A percentile compares a stretch with the other conserved stretches of the same genome.
Conservation (phyloP, 495 filamentous ascomycete genomes). For the Daldinia loculata region DNA sequence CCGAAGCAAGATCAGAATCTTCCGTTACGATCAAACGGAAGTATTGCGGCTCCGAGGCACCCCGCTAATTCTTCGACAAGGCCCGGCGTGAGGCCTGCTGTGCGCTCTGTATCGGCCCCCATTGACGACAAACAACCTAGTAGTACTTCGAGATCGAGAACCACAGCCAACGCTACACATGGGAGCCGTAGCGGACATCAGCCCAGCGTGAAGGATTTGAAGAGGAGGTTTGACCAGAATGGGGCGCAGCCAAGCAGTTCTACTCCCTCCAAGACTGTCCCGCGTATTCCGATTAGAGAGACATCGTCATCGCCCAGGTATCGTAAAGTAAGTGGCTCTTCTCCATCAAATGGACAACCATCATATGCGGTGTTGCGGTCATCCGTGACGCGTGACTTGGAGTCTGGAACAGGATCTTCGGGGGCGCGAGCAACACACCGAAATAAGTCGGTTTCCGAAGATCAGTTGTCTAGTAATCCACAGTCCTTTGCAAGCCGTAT, state of each 20-base stretch:
- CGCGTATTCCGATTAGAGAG: slow-evolving; percentile 48
- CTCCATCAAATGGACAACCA: slow-evolving; percentile 44
- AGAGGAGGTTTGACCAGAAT: slow-evolving; percentile 62
- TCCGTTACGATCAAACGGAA: slow-evolving; percentile 47
- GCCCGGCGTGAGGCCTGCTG: slow-evolving; percentile 43
- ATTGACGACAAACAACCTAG: slow-evolving; percentile 50
- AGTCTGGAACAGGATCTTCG: slow-evolving; percentile 41
- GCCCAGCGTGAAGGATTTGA: slow-evolving; percentile 64
- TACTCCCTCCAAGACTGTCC: slow-evolving; percentile 45
- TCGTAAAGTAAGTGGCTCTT: slow-evolving; percentile 42
- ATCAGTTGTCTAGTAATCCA: slow-evolving; percentile 56
- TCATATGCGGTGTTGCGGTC: slow-evolving; percentile 50
- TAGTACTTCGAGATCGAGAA: slow-evolving; percentile 43
- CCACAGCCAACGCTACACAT: slow-evolving; percentile 38
- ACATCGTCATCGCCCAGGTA: slow-evolving; percentile 39
- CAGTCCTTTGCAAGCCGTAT: slow-evolving; percentile 64
- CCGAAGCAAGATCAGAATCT: slow-evolving; percentile 41
- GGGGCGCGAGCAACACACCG: slow-evolving; percentile 51
- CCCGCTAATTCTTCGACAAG: slow-evolving; percentile 42
- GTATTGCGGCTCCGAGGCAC: slow-evolving; percentile 50
- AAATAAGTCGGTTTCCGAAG: slow-evolving; percentile 50
- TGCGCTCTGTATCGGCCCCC: slow-evolving; percentile 61
- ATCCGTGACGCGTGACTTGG: slow-evolving; percentile 47
- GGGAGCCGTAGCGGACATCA: slow-evolving; percentile 45
- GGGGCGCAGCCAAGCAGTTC: slow-evolving; percentile 37